These are phyloP conservation scores for Onygenales sp. DNA, from an alignment of 2,329 filamentous ascomycete genomes.

Conservation along the genomic window DNA sequence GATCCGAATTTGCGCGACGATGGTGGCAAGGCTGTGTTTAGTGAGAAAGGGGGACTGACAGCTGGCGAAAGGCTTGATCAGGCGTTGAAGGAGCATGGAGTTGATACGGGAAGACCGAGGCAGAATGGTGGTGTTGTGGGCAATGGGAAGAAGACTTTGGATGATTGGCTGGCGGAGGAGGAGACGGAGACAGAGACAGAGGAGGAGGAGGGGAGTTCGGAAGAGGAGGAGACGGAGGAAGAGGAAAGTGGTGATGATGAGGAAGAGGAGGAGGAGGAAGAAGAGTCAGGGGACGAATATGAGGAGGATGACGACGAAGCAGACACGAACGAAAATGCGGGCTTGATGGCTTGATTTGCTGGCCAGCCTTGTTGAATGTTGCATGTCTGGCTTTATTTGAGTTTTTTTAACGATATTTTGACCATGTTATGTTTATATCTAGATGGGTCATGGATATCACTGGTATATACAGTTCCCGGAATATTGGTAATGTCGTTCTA, in stretches of 20 bases:
- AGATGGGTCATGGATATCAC: too few species aligned
- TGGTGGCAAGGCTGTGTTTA: conserved; percentile 32
- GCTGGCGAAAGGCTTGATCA: conserved; percentile 36
- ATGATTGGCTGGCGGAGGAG: conserved; percentile 83
- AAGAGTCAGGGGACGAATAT: conserved; percentile 39
- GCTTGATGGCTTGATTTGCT: neutral
- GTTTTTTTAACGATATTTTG: neutral
- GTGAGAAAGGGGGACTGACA: conserved; percentile 38
- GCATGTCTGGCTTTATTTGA: neutral
- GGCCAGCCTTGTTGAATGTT: neutral
- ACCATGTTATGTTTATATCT: too few species aligned
- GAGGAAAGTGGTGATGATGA: conserved; percentile 37
- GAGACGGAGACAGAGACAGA: conserved; percentile 47
- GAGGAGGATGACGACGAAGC: conserved; percentile 29
- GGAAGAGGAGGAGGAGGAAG: conserved; percentile 15
- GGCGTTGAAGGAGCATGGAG: conserved; percentile 34
- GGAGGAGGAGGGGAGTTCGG: conserved; percentile 41
- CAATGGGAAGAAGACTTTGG: conserved; percentile 64
- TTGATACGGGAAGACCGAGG: conserved; percentile 13
- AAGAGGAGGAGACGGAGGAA: conserved; percentile 28
- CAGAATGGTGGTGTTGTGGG: conserved; percentile 16
- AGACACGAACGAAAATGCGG: conserved; percentile 29
- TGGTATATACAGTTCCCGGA: too few species aligned
- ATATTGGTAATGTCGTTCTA: too few species aligned
- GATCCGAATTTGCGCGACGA: conserved; percentile 62